A percentile compares a stretch with the other conserved stretches of the same genome.
These are phyloP conservation scores for Kwoniella botswanensis DNA, from an alignment of 768 basidiomycete genomes.

Conservation along the genomic window DNA sequence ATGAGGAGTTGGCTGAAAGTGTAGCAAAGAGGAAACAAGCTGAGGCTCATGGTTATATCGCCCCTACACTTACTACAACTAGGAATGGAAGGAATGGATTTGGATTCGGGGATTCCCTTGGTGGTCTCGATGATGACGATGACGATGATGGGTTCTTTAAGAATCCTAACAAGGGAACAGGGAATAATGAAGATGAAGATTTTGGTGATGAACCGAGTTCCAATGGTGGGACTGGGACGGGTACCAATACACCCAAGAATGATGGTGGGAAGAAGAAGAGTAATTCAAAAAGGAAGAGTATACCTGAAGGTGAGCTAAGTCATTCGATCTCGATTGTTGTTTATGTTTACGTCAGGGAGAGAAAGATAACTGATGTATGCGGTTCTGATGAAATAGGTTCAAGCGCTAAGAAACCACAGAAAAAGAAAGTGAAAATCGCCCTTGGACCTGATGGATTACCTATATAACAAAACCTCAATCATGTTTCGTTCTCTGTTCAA, in stretches of 20 bases:
- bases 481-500: too few relatives aligned
- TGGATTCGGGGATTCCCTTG: constrained; percentile 40
- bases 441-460: constrained; percentile 51
- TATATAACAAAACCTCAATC: constrained; percentile 13
- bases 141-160: constrained; percentile 55
- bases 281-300: constrained; percentile 38
- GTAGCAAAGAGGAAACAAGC: constrained; percentile 56
- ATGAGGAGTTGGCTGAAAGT: constrained; percentile 73
- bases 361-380: neutral
- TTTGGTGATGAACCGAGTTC: constrained; percentile 31
- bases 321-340: neutral
- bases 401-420: constrained; percentile 38
- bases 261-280: constrained; percentile 1
- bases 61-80: constrained; percentile 52
- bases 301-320: constrained; percentile 37
- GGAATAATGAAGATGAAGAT: constrained; percentile 53
- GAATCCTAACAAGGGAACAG: constrained; percentile 33
- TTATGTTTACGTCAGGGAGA: neutral
- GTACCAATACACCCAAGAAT: constrained; percentile 1
- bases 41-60: constrained; percentile 53
- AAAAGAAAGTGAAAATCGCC: constrained; percentile 53
- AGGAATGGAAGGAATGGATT: constrained; percentile 11
- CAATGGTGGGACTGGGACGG: constrained; percentile 13
- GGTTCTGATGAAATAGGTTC: neutral
- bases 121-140: constrained; percentile 37